Conservation (phyloP, 371 early-diverging fungal species). For the Syncephalis plumigaleata region DNA sequence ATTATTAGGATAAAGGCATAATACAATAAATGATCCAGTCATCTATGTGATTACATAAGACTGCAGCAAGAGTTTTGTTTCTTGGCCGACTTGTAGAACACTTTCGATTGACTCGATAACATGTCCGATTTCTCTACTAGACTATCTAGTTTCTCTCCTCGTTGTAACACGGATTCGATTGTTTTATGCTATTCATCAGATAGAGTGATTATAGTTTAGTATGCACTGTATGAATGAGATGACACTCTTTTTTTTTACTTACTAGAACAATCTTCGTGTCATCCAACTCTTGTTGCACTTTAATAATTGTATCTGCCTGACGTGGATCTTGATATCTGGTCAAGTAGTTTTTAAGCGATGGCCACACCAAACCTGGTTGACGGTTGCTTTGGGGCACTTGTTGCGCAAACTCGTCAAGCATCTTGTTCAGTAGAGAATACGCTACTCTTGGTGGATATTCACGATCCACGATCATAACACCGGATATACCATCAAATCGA, state of each 20-base stretch:
- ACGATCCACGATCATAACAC: slow-evolving; percentile 67
- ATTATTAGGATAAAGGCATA: too few species aligned
- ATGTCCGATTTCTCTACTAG: slow-evolving; percentile 83
- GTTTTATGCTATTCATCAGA: slow-evolving; percentile 66
- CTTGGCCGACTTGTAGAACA: slow-evolving; percentile 97
- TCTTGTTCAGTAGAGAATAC: slow-evolving; percentile 66
- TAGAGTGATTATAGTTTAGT: neutral
- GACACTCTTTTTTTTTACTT: slow-evolving; percentile 5
- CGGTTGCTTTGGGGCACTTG: slow-evolving; percentile 38
- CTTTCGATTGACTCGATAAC: slow-evolving; percentile 81
- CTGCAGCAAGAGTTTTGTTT: slow-evolving; percentile 91
- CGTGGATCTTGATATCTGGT: slow-evolving; percentile 82
- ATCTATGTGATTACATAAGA: too few species aligned
- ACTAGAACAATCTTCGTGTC: slow-evolving; percentile 92
- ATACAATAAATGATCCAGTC: too few species aligned
- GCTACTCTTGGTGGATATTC: slow-evolving; percentile 91
- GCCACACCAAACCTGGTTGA: slow-evolving; percentile 32
- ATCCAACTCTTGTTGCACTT: slow-evolving; percentile 94
- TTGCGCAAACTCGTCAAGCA: slow-evolving; percentile 74
- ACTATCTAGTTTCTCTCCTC: slow-evolving; percentile 94
- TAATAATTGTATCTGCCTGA: slow-evolving; percentile 83
- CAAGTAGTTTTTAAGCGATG: slow-evolving; percentile 56
- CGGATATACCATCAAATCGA: slow-evolving; percentile 51
- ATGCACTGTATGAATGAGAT: neutral
- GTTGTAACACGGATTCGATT: slow-evolving; percentile 86